Evolutionary conservation across 1,284 basidiomycete species (phyloP), one percentile per base, ranked within the genome.

Genomic region (Pseudozyma sp.): DNA sequence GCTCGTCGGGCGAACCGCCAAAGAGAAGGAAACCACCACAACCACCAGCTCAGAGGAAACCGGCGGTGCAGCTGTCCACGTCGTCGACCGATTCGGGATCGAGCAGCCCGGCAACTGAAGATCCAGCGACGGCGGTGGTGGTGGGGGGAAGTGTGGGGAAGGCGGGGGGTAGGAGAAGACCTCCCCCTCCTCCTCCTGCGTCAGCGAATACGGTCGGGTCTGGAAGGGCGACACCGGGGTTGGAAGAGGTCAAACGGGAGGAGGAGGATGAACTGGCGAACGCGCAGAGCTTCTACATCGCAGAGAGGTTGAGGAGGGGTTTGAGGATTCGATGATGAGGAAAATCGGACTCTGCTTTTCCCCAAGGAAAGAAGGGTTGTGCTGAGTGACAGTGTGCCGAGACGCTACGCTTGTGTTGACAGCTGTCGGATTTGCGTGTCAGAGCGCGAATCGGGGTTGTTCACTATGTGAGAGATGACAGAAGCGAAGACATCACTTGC

Each of bases 261-360:
- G 54, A 42, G 4, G 55, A 49, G 8, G 61, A 63, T n/a, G 59
- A 58, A 13, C 16, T 67, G 55, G 58, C 54, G 0, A 61, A n/a
- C 17, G 64, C 51, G 11, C 64, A 72, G 46, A 59, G 59, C 34
- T 72, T 55, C 4, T 60, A 67, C 17, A 67, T 72, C 33, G 69
- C 69, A 19, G 55, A 72, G 29, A 49, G 69, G 24, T 24, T 72
- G 34, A 50, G 69, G 19, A n/a, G 69, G 16, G 69, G 69, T 0
- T 46, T 72, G n/a, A 31, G 64, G 17, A 68, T 72, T 54, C 57
- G 62, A 9, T 42, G 40, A 42, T 42, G 7, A 24, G 24, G 24
- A 24, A 24, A 24, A 24, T 24, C 24, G 24, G 40, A 9, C 2
- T 37, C 35, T 9, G 8, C 9, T 37, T 14, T 9, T 10, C 35